Conservation (phyloP, 202 grass and related monocot species). For the Cymbopogon flexuosus region DNA sequence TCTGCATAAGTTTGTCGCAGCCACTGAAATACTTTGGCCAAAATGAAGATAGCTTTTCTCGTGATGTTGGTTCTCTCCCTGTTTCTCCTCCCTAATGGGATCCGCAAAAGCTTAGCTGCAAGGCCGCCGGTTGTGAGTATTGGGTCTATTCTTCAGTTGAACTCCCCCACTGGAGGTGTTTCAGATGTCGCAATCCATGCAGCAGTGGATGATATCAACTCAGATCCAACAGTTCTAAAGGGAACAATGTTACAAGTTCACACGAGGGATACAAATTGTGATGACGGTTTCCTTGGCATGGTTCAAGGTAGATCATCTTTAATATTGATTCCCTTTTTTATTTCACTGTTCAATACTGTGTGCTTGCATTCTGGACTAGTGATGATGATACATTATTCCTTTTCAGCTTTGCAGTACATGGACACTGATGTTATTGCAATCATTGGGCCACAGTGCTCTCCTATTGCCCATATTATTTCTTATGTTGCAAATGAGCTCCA, state of each 20-base stretch:
- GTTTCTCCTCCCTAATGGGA: slow-evolving; percentile 35
- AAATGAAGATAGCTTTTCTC: slow-evolving; percentile 48
- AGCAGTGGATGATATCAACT: slow-evolving; percentile 82
- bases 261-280: slow-evolving; percentile 63
- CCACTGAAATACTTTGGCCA: slow-evolving; percentile 22
- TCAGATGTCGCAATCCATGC: slow-evolving; percentile 59
- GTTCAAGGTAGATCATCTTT: slow-evolving; percentile 54
- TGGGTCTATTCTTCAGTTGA: slow-evolving; percentile 65
- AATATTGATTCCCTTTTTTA: slow-evolving; percentile 11
- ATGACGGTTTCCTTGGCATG: slow-evolving; percentile 78
- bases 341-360: neutral
- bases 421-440: slow-evolving; percentile 77
- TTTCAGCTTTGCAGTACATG: slow-evolving; percentile 77
- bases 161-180: slow-evolving; percentile 73
- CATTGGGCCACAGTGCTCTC: slow-evolving; percentile 78
- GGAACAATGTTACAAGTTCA: slow-evolving; percentile 50
- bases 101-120: slow-evolving; percentile 38
- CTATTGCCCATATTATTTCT: slow-evolving; percentile 69
- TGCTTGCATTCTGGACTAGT: slow-evolving; percentile 7
- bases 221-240: slow-evolving; percentile 64
- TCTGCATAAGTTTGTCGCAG: slow-evolving; percentile 7
- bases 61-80: slow-evolving; percentile 31
- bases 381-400: slow-evolving; percentile 16
- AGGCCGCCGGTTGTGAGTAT: slow-evolving; percentile 64
- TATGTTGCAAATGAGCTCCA: slow-evolving; percentile 63